A percentile compares a stretch with the other conserved stretches of the same genome.
These are phyloP conservation scores for Ustilago xerochloae DNA, from an alignment of 1,284 basidiomycete species.

Conservation along the genomic window DNA sequence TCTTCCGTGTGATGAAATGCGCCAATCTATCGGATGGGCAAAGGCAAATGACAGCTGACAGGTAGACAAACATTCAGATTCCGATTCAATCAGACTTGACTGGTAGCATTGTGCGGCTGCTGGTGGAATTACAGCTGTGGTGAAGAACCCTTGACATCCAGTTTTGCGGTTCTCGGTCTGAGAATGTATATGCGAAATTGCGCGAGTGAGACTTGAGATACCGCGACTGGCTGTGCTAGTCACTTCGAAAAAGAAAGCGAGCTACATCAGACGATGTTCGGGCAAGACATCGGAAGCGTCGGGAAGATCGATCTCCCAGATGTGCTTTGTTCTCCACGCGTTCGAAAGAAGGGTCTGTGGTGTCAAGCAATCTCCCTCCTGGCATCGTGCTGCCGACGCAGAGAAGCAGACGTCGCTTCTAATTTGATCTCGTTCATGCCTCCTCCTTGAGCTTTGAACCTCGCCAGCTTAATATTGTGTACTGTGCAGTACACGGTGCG, in stretches of 20 bases:
- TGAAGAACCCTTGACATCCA: too few relatives aligned
- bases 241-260: constrained; percentile 1
- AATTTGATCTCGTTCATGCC: background rate
- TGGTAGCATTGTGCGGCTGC: too few relatives aligned
- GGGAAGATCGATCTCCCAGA: background rate
- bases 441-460: background rate
- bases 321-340: background rate
- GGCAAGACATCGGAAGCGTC: background rate
- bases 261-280: constrained; percentile 8
- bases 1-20: too few relatives aligned
- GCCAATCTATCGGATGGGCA: background rate
- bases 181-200: too few relatives aligned
- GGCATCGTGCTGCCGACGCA: constrained; percentile 1
- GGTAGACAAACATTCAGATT: background rate
- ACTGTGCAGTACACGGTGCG: too few relatives aligned
- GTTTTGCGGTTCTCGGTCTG: too few relatives aligned
- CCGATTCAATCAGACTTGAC: too few relatives aligned
- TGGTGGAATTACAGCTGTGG: too few relatives aligned
- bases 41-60: constrained; percentile 1
- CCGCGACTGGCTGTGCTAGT: background rate
- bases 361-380: background rate
- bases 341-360: background rate
- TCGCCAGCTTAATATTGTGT: too few relatives aligned
- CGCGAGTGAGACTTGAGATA: background rate
- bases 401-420: background rate